Evolutionary conservation across 441 rosid species (phyloP), one percentile per base, ranked within the genome.

Genomic region (Arabidopsis lyrata): DNA sequence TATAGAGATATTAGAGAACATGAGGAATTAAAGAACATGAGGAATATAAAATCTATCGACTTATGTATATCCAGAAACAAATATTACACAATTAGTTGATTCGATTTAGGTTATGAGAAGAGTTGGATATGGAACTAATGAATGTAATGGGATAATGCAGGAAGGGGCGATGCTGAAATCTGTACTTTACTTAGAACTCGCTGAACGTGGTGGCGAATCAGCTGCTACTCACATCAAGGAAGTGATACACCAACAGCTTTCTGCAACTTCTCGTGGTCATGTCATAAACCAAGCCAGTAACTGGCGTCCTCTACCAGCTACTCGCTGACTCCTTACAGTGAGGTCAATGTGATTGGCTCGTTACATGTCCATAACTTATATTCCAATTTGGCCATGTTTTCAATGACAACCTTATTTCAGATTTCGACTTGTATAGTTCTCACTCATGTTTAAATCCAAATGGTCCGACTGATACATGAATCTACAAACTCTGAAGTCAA

Each of bases 121-220:
- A 44, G 48, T 27, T 27, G 4, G 31, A 27, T 27, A 27, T 27
- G 6, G 55, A 39, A 34, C 27, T 70, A 24, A 57, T 71, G 44
- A 42, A 44, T 32, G 3, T 29, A 60, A 58, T 45, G 5, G 31
- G 48, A 49, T 81, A 32, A 68, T 60, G 78, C 89, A 92, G 99
- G 92, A 88, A 82, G 88, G 95, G 49, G 93, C 81, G 45, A 80
- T 85, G 90, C 57, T 85, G 86, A 86, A 90, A 80, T 86, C 98
- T 39, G 87, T 83, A 5, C 75, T 88, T 20, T 94, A 94, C 83
- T 84, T 94, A 50, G 98, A 94, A 77, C 95, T 94, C 20, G 98
- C 97, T 6, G 82, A 88, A 38, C 92, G 88, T 2, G 87, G 92
- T 60, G 97, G 98, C 2, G 95, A 88, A 81, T 78, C 80, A 2